These are phyloP conservation scores for Hansenula lynferdii DNA, from an alignment of 1,139 yeast genomes.

Conservation along the genomic window DNA sequence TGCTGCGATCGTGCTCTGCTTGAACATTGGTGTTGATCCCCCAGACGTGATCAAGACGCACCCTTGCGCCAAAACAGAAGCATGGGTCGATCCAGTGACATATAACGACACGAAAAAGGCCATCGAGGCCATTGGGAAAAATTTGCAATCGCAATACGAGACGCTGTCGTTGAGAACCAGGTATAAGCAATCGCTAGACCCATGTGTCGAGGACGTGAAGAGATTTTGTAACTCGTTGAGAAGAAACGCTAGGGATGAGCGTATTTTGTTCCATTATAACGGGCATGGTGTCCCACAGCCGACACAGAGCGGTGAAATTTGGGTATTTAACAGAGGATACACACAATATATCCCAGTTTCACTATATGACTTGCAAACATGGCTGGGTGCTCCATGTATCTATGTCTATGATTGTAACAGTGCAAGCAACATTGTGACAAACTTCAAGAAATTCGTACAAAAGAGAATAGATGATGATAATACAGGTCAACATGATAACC, in stretches of 20 bases:
- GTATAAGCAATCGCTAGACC: slow-evolving; percentile 88
- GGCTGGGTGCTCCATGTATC: slow-evolving; percentile 98
- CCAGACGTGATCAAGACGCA: slow-evolving; percentile 94
- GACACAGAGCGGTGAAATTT: slow-evolving; percentile 94
- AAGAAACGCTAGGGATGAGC: slow-evolving; percentile 85
- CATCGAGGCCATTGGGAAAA: slow-evolving; percentile 85
- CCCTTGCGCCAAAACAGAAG: slow-evolving; percentile 89
- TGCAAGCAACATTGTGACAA: slow-evolving; percentile 90
- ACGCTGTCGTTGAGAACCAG: slow-evolving; percentile 82
- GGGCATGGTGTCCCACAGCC: slow-evolving; percentile 99
- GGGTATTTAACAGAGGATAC: slow-evolving; percentile 97
- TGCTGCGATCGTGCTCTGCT: slow-evolving; percentile 86
- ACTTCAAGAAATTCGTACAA: slow-evolving; percentile 86
- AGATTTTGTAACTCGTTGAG: slow-evolving; percentile 86
- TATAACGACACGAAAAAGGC: slow-evolving; percentile 88
- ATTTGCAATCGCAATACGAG: slow-evolving; percentile 84
- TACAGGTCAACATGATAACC: slow-evolving; percentile 61
- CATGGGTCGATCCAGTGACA: slow-evolving; percentile 90
- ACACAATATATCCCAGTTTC: slow-evolving; percentile 97
- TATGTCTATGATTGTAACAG: slow-evolving; percentile 93
- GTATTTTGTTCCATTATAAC: slow-evolving; percentile 89
- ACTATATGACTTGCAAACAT: slow-evolving; percentile 85
- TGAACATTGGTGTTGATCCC: slow-evolving; percentile 94
- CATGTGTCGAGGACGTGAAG: slow-evolving; percentile 93
- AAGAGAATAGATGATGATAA: slow-evolving; percentile 87